Evolutionary conservation across 352 stramenopile species (phyloP).

Genomic region (Sclerospora graminicola): DNA sequence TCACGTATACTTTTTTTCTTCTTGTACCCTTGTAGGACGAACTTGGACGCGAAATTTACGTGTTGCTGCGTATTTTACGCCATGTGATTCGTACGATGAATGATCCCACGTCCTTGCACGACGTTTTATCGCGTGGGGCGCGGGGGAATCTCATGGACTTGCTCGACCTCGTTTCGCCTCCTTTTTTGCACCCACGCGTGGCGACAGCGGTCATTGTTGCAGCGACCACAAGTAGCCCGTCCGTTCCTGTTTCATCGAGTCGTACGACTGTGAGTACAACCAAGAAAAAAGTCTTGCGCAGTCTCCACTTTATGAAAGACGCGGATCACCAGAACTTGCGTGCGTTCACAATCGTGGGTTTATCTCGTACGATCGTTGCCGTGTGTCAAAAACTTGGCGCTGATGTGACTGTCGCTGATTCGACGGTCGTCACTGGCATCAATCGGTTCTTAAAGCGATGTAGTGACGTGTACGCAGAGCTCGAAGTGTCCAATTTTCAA

Average conservation of each 20-base stretch:
- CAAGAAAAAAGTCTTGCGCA: slow-evolving; percentile 36
- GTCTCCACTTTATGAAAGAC: slow-evolving; percentile 35
- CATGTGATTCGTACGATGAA: slow-evolving; percentile 50
- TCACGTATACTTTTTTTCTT: neutral
- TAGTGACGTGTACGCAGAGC: slow-evolving; percentile 54
- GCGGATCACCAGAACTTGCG: slow-evolving; percentile 38
- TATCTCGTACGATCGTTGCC: slow-evolving; percentile 47
- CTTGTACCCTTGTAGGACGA: slow-evolving; percentile 29
- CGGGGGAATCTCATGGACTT: slow-evolving; percentile 37
- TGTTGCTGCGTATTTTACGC: slow-evolving; percentile 49
- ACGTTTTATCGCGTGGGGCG: slow-evolving; percentile 38
- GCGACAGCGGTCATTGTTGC: slow-evolving; percentile 42
- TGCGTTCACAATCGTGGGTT: slow-evolving; percentile 52
- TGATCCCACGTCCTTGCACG: slow-evolving; percentile 30
- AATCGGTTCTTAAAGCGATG: slow-evolving; percentile 59
- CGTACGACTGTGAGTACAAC: slow-evolving; percentile 3
- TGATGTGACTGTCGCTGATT: slow-evolving; percentile 29
- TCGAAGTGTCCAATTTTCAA: slow-evolving; percentile 74
- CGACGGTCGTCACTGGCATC: slow-evolving; percentile 30
- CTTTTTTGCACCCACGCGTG: slow-evolving; percentile 54
- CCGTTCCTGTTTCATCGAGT: slow-evolving; percentile 4
- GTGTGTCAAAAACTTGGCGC: slow-evolving; percentile 53
- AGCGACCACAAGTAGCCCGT: slow-evolving; percentile 15
- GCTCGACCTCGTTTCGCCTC: slow-evolving; percentile 40
- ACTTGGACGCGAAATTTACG: slow-evolving; percentile 61